Conservation (phyloP, 768 basidiomycete genomes). For the Lentinula guzmanii region DNA sequence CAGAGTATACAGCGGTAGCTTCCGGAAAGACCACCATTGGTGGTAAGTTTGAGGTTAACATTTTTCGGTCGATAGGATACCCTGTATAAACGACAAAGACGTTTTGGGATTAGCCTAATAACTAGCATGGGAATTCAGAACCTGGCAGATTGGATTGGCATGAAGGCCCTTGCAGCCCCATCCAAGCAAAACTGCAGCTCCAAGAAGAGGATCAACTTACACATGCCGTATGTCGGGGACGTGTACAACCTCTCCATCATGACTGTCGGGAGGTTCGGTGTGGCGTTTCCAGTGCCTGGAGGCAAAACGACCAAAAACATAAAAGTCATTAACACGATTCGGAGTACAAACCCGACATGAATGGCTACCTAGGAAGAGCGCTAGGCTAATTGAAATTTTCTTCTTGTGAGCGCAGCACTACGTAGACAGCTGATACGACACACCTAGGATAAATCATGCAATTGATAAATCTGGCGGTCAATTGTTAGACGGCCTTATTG, state of each 20-base stretch:
- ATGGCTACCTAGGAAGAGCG: constrained; percentile 6
- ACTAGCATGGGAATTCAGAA: not conserved
- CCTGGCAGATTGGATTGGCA: not conserved
- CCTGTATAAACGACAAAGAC: not conserved
- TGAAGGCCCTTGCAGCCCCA: not conserved
- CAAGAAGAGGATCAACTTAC: not conserved
- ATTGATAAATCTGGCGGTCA: constrained; percentile 6
- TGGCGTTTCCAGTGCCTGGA: constrained; percentile 9
- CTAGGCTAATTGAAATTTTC: not conserved
- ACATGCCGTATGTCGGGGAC: constrained; percentile 9
- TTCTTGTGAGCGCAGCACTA: not conserved
- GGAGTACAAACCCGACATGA: not conserved
- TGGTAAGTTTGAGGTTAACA: constrained; percentile 8
- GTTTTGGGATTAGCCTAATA: not conserved
- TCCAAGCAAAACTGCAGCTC: not conserved
- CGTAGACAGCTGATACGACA: not conserved
- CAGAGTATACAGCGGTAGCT: constrained; percentile 4
- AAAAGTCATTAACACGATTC: not conserved
- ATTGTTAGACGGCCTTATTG: not conserved
- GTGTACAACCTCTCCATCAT: constrained; percentile 10
- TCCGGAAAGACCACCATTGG: constrained; percentile 11
- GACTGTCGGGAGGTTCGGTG: constrained; percentile 9
- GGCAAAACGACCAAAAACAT: not conserved
- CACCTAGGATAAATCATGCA: constrained; percentile 9
- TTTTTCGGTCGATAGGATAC: constrained; percentile 3